These are phyloP conservation scores for Spencermartinsiella ligniputridi DNA, from an alignment of 1,139 yeast genomes.

Conservation along the genomic window DNA sequence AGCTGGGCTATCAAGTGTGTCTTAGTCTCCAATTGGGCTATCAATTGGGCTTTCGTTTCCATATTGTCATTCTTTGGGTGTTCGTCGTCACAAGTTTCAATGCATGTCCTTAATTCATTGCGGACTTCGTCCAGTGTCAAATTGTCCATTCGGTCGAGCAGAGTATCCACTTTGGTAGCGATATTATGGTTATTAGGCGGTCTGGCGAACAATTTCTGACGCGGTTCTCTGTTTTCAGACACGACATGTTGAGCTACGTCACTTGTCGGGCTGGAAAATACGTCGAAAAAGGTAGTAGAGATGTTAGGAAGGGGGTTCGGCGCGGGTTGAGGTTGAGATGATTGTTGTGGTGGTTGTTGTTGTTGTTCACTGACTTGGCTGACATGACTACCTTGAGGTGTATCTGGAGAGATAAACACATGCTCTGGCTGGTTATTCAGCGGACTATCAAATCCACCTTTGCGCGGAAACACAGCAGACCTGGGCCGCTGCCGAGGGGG, in stretches of 20 bases:
- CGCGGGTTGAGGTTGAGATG: no score
- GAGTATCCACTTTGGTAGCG: background rate
- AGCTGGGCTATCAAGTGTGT: background rate
- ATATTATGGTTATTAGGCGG: background rate
- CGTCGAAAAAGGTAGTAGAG: background rate
- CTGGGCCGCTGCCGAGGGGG: background rate
- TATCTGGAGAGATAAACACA: no score
- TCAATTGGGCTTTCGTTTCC: no score
- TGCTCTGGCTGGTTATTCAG: no score
- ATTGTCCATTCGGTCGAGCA: background rate
- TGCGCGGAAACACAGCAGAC: background rate
- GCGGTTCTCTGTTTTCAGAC: background rate
- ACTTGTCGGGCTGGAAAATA: background rate
- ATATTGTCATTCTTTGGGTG: background rate
- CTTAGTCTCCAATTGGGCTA: no score
- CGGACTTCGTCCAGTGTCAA: background rate
- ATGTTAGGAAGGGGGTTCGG: background rate
- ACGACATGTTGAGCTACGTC: background rate
- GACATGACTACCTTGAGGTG: no score
- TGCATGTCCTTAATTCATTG: background rate
- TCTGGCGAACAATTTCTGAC: background rate
- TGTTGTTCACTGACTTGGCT: no score
- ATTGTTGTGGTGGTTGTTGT: no score
- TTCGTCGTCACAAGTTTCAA: background rate
- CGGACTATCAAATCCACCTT: no score